phyloP scores from a whole-genome alignment of 352 stramenopile genomes.

The Pythium vanterpoolii region DNA sequence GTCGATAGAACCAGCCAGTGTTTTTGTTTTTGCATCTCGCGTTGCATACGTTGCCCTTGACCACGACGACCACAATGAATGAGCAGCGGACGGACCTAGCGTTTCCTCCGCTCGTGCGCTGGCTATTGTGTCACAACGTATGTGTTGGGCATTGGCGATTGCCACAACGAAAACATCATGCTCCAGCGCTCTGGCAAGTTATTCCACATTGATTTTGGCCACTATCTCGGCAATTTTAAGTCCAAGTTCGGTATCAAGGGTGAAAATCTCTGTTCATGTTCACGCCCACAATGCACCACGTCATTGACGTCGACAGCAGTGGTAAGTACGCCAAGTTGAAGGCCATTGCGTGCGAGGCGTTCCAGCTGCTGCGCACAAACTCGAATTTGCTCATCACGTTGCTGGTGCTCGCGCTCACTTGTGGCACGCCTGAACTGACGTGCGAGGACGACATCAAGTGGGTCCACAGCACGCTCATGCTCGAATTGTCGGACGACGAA shows the following conservation, averaged over 20 bases:
- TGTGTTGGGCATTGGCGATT: constrained; percentile 91
- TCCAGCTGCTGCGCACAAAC: constrained; percentile 65
- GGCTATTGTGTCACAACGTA: constrained; percentile 94
- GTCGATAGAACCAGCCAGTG: too few relatives aligned
- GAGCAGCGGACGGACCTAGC: too few relatives aligned
- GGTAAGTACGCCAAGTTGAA: constrained; percentile 77
- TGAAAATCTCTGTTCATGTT: constrained; percentile 92
- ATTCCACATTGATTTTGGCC: constrained; percentile 97
- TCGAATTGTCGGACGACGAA: constrained; percentile 66
- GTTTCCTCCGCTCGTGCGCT: constrained; percentile 87
- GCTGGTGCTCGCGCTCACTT: constrained; percentile 72
- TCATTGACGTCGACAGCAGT: constrained; percentile 78
- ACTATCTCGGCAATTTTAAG: constrained; percentile 96
- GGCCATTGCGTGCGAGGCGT: constrained; percentile 57
- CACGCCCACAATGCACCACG: constrained; percentile 85
- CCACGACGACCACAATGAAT: too few relatives aligned
- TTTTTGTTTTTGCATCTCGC: too few relatives aligned
- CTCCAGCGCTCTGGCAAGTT: constrained; percentile 90
- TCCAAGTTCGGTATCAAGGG: constrained; percentile 90
- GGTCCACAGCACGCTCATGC: constrained; percentile 78
- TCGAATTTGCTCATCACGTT: constrained; percentile 84
- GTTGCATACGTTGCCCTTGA: too few relatives aligned
- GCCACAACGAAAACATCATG: constrained; percentile 97
- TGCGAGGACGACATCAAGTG: constrained; percentile 69
- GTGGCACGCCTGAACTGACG: constrained; percentile 77